Base-by-base conservation (phyloP, 306 rosid species). In the Trifolium fragiferum region DNA sequence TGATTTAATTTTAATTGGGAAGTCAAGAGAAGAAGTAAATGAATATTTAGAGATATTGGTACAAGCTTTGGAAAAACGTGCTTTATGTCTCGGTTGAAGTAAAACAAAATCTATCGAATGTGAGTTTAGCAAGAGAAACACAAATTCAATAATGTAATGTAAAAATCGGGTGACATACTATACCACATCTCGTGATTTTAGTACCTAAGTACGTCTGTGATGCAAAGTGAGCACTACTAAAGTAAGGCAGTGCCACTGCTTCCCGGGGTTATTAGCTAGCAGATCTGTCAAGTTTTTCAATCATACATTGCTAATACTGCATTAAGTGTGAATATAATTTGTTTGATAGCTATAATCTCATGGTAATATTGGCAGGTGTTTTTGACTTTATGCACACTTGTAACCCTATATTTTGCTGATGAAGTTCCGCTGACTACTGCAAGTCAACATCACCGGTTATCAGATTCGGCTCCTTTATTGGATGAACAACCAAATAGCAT, bases 401-500 rank as follows among this genome's bases (percentile, higher is more conserved):
- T 92, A 68, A 92, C 99, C 59, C 25, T 92, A 61, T 92, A 92
- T 80, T 95, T 92, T 89, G 98, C 99, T 54, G 82, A 92, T 74
- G 99, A 95, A 87, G 89, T 89, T 85, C 98, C 97, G 35, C 96
- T 87, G 65, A 76, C 83, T 51, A 62, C 84, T 81, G 73, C 47
- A 13, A 87, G 80, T 76, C 90, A 85, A 38, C 84, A 80, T 64
- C 82, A 73, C 44, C 87, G 3, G 58, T 43, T 84, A 63, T 81
- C 96, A 37, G 99, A 95, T 87, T 86, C 96, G 53, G 83, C 92
- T 80, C 99, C 99, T 68, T 83, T 95, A 82, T 87, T 95, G 86
- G 84, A 90, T 47, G 90, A 81, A 65, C 86, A 78, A 78, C 88
- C 78, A 78, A 84, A 84, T 84, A 87, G 81, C 62, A 64, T 63